These are phyloP conservation scores for Pseudozyma sp. DNA, from an alignment of 1,284 basidiomycete species.

Conservation along the genomic window DNA sequence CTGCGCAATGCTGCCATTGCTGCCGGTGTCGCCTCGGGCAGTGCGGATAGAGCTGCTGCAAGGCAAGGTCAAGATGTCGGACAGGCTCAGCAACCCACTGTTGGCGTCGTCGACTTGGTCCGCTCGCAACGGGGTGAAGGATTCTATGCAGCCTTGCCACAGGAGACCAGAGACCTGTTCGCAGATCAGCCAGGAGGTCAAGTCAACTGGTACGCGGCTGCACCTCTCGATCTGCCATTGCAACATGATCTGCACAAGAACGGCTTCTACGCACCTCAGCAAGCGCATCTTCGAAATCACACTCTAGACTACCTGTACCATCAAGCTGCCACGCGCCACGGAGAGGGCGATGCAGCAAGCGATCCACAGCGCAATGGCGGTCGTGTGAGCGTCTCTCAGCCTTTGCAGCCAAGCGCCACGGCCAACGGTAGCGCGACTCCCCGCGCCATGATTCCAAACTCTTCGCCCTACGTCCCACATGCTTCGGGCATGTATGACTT, in stretches of 20 bases:
- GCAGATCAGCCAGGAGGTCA: constrained; percentile 49
- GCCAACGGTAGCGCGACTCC: constrained; percentile 45
- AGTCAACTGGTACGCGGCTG: constrained; percentile 60
- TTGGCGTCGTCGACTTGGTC: constrained; percentile 38
- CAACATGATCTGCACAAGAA: constrained; percentile 50
- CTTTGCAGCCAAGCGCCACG: constrained; percentile 35
- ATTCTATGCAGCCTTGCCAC: constrained; percentile 47
- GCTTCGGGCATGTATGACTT: constrained; percentile 51
- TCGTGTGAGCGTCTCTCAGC: constrained; percentile 15
- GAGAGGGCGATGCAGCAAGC: constrained; percentile 7
- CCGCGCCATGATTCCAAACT: constrained; percentile 24
- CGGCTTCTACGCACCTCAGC: constrained; percentile 43
- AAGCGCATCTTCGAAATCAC: constrained; percentile 40
- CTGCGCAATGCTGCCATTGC: constrained; percentile 45
- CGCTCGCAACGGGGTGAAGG: constrained; percentile 53
- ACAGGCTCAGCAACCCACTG: constrained; percentile 22
- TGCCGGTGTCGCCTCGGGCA: constrained; percentile 34
- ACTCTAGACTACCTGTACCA: constrained; percentile 54
- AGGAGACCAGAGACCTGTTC: constrained; percentile 52
- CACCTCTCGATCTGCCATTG: constrained; percentile 51
- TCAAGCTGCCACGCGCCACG: constrained; percentile 24
- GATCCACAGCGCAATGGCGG: constrained; percentile 28
- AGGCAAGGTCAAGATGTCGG: constrained; percentile 6
- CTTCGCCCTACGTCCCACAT: constrained; percentile 44
- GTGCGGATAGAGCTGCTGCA: constrained; percentile 26